phyloP scores from a whole-genome alignment of 2,329 filamentous ascomycete genomes.

The Exophiala aquamarina region DNA sequence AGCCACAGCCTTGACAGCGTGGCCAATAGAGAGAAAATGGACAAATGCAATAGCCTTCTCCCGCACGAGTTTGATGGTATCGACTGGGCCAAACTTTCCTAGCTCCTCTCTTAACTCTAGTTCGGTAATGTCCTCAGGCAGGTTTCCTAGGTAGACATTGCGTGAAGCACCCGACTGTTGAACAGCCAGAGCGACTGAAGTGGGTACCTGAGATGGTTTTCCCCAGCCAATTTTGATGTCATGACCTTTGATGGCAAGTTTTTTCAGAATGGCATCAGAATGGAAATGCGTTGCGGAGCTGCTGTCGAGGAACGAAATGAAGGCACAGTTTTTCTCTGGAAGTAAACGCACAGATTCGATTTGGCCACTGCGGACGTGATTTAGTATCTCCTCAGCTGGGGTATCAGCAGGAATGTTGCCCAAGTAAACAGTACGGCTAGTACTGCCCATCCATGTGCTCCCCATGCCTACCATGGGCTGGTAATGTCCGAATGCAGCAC shows the following conservation, averaged over 20 bases:
- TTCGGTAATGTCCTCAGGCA: slow-evolving; percentile 85
- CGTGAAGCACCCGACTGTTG: slow-evolving; percentile 96
- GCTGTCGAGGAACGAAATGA: slow-evolving; percentile 97
- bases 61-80: slow-evolving; percentile 95
- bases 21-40: slow-evolving; percentile 94
- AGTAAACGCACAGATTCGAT: slow-evolving; percentile 98
- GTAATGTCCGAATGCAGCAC: slow-evolving; percentile 61
- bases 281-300: slow-evolving; percentile 99
- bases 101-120: slow-evolving; percentile 92
- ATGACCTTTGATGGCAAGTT: slow-evolving; percentile 96
- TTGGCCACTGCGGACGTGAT: slow-evolving; percentile 93
- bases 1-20: slow-evolving; percentile 96
- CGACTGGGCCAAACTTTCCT: slow-evolving; percentile 93
- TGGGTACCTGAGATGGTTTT: slow-evolving; percentile 96
- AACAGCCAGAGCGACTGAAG: slow-evolving; percentile 93
- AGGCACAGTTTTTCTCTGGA: slow-evolving; percentile 99
- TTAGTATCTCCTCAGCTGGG: slow-evolving; percentile 90
- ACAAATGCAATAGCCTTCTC: slow-evolving; percentile 99
- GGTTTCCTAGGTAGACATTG: slow-evolving; percentile 94
- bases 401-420: slow-evolving; percentile 99
- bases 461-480: slow-evolving; percentile 73
- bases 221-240: slow-evolving; percentile 99
- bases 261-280: slow-evolving; percentile 99
- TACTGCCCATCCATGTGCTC: slow-evolving; percentile 65
- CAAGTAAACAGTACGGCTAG: slow-evolving; percentile 93